Percentiles rank a stretch among this genome's conserved stretches.
phyloP scores from a whole-genome alignment of 371 early-diverging fungal genomes.

The Aphelidium insulamus region DNA sequence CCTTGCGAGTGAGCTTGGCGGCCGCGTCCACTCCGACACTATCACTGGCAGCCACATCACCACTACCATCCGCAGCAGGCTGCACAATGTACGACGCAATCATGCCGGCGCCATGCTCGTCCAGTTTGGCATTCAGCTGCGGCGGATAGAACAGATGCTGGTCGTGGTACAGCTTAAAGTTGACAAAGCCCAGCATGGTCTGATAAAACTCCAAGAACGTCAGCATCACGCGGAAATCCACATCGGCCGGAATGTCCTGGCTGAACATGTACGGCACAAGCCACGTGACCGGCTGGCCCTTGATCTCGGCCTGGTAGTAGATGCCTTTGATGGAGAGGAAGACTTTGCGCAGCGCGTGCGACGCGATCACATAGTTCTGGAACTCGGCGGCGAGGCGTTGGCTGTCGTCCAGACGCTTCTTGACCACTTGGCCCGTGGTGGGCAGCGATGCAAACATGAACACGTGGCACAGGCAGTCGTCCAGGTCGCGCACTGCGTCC shows the following conservation, averaged over 20 bases:
- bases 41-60: not conserved
- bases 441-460: conserved; percentile 77
- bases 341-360: conserved; percentile 52
- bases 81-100: conserved; percentile 39
- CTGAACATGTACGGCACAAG: conserved; percentile 82
- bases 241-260: conserved; percentile 67
- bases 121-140: conserved; percentile 32
- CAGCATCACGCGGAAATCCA: conserved; percentile 88
- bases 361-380: conserved; percentile 63
- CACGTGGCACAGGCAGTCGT: conserved; percentile 87
- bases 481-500: conserved; percentile 84
- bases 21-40: not conserved
- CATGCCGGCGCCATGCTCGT: conserved; percentile 45
- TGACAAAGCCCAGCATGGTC: conserved; percentile 81
- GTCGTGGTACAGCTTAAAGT: conserved; percentile 71
- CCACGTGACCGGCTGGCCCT: conserved; percentile 85
- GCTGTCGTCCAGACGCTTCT: conserved; percentile 39
- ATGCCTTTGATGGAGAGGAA: conserved; percentile 95
- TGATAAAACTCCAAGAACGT: conserved; percentile 90
- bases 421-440: conserved; percentile 29
- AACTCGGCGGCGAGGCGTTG: conserved; percentile 68
- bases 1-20: not conserved
- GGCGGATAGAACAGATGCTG: conserved; percentile 76
- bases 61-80: conserved; percentile 2
- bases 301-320: conserved; percentile 90